phyloP scores from a whole-genome alignment of 1,284 basidiomycete species.

The Xerocomus minutiporus region DNA sequence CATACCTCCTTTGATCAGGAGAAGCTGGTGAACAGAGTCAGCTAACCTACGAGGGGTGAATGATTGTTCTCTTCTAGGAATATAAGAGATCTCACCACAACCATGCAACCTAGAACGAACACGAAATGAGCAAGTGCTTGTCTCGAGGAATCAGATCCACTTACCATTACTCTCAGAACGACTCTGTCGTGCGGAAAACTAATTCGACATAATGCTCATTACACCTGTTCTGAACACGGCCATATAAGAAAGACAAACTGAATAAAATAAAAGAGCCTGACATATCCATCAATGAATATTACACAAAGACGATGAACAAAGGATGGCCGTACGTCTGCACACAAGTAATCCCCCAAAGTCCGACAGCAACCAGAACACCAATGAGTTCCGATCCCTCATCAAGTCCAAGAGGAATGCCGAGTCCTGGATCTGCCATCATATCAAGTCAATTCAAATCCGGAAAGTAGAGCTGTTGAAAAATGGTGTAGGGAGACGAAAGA shows the following conservation, averaged over 20 bases:
- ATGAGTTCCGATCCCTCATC: constrained; percentile 15
- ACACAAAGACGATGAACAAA: not conserved
- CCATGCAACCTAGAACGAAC: constrained; percentile 14
- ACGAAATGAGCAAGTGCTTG: constrained; percentile 1
- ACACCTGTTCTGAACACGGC: not conserved
- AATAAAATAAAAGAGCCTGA: constrained; percentile 20
- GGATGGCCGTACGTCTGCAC: constrained; percentile 15
- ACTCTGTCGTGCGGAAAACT: constrained; percentile 12
- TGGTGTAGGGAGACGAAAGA: not conserved
- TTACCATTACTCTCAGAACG: constrained; percentile 14
- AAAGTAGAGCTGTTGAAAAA: not conserved
- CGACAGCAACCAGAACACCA: constrained; percentile 15
- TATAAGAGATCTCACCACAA: constrained; percentile 9
- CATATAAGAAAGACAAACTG: constrained; percentile 11
- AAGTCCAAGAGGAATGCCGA: not conserved
- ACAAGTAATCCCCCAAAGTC: constrained; percentile 23
- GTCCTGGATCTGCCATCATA: not conserved
- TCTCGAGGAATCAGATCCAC: not conserved
- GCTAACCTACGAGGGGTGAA: constrained; percentile 12
- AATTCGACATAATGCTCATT: not conserved
- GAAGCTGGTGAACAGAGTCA: constrained; percentile 19
- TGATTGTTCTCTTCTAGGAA: not conserved
- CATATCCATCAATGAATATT: not conserved
- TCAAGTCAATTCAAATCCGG: not conserved
- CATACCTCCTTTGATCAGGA: constrained; percentile 21